Base-by-base conservation (phyloP, 2,329 filamentous ascomycete genomes). In the Hymenoscyphus fructigenus region DNA sequence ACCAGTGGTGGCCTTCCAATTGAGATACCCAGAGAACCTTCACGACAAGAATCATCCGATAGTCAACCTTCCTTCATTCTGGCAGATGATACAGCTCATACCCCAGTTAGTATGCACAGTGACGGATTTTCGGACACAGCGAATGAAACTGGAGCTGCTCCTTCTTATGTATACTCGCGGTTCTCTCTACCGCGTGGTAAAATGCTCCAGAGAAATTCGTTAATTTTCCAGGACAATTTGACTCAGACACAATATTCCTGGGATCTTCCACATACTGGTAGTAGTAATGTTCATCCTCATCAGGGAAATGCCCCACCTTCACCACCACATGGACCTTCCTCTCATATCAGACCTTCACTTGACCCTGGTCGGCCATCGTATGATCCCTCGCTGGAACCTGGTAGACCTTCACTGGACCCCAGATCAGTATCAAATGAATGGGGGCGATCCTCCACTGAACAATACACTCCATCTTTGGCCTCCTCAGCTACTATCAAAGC, bases 121-220 rank as follows among this genome's bases (percentile, higher is more conserved):
- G 89, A 91, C 64, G 85, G 84, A 7, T 91, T 90, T 73, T 80
- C 84, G 7, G 86, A 89, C 36, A 78, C 81, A 63, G 73, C 74
- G 68, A 72, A 76, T 55, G 85, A 85, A 5, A 77, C 71, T 17
- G 79, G 80, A 7, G 82, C 83, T 1, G 85, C 87, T 2, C 84
- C 90, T 0, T 92, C 93, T 0, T 96, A 96, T 75, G 91, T 91
- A 17, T 95, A 97, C 75, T 89, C 92, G 7, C 96, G 91, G 66
- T 97, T 93, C 74, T 81, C 86, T 1, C 81, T 98, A 34, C 94
- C 95, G 0, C 86, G 94, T 67, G 94, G 94, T 15, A 91, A 95
- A 75, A 84, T 85, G 38, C 78, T 96, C 6, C 89, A 96, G 67
- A 84, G 92, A 65, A 83, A 86, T 47, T 89, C 89, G 1, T 67